phyloP scores from a whole-genome alignment of 2,329 filamentous ascomycete genomes.

The Colletotrichum salicis region DNA sequence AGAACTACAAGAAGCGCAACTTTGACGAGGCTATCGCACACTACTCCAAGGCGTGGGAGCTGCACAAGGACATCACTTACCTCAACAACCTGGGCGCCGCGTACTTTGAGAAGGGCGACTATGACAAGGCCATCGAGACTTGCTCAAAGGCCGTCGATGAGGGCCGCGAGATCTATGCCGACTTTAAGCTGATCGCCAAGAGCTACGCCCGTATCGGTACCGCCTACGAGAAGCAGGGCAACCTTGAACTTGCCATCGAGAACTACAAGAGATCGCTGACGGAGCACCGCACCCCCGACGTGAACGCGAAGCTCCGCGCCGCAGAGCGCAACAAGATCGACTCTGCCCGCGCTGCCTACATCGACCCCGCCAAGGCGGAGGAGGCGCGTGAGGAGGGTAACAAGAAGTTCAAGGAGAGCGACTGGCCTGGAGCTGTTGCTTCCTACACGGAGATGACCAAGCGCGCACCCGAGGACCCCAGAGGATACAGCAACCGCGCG shows the following conservation, averaged over 20 bases:
- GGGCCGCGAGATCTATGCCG: conserved; percentile 87
- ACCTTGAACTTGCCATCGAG: conserved; percentile 81
- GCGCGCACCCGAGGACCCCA: conserved; percentile 89
- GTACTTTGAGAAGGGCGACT: conserved; percentile 96
- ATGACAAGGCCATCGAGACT: conserved; percentile 83
- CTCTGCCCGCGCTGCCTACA: conserved; percentile 79
- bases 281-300: conserved; percentile 95
- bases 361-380: conserved; percentile 92
- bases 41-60: conserved; percentile 94
- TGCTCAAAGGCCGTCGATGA: conserved; percentile 92
- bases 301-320: conserved; percentile 89
- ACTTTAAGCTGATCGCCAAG: conserved; percentile 99
- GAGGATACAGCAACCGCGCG: conserved; percentile 96
- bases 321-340: conserved; percentile 89
- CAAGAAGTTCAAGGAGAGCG: conserved; percentile 94
- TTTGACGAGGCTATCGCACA: conserved; percentile 95
- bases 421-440: conserved; percentile 94
- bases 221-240: conserved; percentile 91
- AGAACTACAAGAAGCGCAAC: conserved; percentile 97
- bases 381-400: conserved; percentile 95
- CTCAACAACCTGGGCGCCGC: conserved; percentile 96
- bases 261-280: conserved; percentile 95
- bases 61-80: conserved; percentile 96
- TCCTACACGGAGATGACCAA: conserved; percentile 98
- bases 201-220: conserved; percentile 95